Conservation (phyloP, 1,139 yeast species). For the Saccharomyces hybrid region DNA sequence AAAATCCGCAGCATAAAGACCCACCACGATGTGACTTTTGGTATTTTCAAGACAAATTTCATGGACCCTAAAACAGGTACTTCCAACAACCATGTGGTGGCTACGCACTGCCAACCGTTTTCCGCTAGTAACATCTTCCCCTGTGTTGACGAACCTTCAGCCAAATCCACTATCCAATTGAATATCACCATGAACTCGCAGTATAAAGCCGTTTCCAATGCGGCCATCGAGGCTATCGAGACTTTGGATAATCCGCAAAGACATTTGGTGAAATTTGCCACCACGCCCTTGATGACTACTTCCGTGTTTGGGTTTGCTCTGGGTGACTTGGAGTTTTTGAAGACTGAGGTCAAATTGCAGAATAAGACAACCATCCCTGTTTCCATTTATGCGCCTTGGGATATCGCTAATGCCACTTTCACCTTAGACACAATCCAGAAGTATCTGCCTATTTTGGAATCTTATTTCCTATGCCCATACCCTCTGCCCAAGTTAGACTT, state of each 20-base stretch:
- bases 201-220: slow-evolving; percentile 17
- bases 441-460: slow-evolving; percentile 40
- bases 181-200: slow-evolving; percentile 25
- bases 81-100: slow-evolving; percentile 43
- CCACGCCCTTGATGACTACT: slow-evolving; percentile 51
- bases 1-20: slow-evolving; percentile 49
- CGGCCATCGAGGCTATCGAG: slow-evolving; percentile 18
- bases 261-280: slow-evolving; percentile 36
- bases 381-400: slow-evolving; percentile 47
- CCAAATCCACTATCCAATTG: slow-evolving; percentile 45
- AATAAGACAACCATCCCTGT: slow-evolving; percentile 35
- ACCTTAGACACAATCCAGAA: slow-evolving; percentile 41
- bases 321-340: slow-evolving; percentile 54
- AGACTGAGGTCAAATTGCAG: slow-evolving; percentile 28
- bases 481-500: slow-evolving; percentile 60
- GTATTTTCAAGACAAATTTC: slow-evolving; percentile 62
- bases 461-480: slow-evolving; percentile 37
- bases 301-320: slow-evolving; percentile 58
- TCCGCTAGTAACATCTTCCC: slow-evolving; percentile 58
- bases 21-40: slow-evolving; percentile 49
- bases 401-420: slow-evolving; percentile 37
- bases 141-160: slow-evolving; percentile 52
- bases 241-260: slow-evolving; percentile 22
- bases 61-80: slow-evolving; percentile 42
- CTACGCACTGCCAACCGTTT: slow-evolving; percentile 66